Evolutionary conservation across 805 yeast genomes (phyloP).

Genomic region (Tanozyma kutaoensis): DNA sequence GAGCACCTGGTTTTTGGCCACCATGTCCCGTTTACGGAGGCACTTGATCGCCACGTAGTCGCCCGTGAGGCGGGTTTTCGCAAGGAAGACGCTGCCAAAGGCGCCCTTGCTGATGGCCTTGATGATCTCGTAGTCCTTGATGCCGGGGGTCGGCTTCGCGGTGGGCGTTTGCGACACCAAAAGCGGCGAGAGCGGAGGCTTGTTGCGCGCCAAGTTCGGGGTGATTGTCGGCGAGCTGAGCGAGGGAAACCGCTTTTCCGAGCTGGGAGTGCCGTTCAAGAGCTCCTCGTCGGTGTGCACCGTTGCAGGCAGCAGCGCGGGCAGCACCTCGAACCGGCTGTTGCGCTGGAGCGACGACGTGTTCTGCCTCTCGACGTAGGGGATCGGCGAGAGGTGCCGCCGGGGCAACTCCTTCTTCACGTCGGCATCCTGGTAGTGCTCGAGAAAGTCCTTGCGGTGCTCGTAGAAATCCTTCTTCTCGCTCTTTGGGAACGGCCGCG

Average conservation of each 20-base stretch:
- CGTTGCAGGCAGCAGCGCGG: too few relatives aligned
- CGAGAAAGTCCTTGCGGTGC: too few relatives aligned
- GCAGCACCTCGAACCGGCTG: too few relatives aligned
- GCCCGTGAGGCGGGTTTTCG: constrained; percentile 74
- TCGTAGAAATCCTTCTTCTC: too few relatives aligned
- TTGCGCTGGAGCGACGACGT: constrained; percentile 52
- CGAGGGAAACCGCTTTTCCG: too few relatives aligned
- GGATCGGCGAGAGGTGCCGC: constrained; percentile 43
- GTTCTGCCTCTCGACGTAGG: constrained; percentile 32
- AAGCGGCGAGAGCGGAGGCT: constrained; percentile 72
- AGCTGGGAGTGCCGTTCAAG: too few relatives aligned
- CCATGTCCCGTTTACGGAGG: constrained; percentile 86
- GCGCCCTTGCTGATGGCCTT: constrained; percentile 97
- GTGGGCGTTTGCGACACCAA: constrained; percentile 51
- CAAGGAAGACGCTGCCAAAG: constrained; percentile 87
- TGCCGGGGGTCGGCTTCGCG: constrained; percentile 44
- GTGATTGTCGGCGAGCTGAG: too few relatives aligned
- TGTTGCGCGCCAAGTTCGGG: constrained; percentile 7
- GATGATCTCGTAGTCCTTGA: constrained; percentile 77
- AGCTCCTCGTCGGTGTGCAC: too few relatives aligned
- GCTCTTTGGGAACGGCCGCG: too few relatives aligned
- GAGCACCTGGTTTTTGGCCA: constrained; percentile 90
- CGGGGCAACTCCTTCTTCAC: too few relatives aligned
- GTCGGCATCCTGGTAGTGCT: too few relatives aligned
- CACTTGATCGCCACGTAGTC: constrained; percentile 94